These are phyloP conservation scores for Trichoderma parareesei DNA, from an alignment of 495 filamentous ascomycete genomes.

Conservation along the genomic window DNA sequence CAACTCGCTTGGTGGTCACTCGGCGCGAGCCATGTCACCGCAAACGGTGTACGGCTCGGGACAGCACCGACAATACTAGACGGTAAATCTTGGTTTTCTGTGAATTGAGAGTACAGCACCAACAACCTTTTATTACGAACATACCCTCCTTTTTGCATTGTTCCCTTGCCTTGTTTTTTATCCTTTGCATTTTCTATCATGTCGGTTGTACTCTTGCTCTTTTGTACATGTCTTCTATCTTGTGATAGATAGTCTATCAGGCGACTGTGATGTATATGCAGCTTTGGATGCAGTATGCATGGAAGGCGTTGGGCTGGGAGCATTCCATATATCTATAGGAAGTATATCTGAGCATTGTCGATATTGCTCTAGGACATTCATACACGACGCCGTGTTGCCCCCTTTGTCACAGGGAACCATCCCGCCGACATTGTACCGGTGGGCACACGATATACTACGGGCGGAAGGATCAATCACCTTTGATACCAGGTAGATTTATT, in stretches of 20 bases:
- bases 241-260: not conserved
- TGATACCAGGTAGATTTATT: constrained; percentile 1
- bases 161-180: not conserved
- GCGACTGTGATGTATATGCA: constrained; percentile 2
- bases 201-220: not conserved
- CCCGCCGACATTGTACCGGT: not conserved
- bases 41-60: constrained; percentile 28
- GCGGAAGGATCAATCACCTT: not conserved
- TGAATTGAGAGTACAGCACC: not conserved
- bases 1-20: constrained; percentile 30
- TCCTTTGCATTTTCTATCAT: not conserved
- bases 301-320: constrained; percentile 4
- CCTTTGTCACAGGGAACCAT: not conserved
- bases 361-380: not conserved
- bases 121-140: not conserved
- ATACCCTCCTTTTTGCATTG: not conserved
- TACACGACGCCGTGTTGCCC: not conserved
- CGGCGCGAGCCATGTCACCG: constrained; percentile 31
- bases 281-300: constrained; percentile 9
- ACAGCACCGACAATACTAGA: constrained; percentile 15
- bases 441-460: not conserved
- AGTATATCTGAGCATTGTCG: not conserved
- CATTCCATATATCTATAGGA: not conserved
- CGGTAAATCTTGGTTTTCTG: constrained; percentile 13
- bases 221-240: constrained; percentile 5